These are phyloP conservation scores for Nicotiana benthamiana DNA, from an alignment of 257 asterid genomes.

Conservation along the genomic window DNA sequence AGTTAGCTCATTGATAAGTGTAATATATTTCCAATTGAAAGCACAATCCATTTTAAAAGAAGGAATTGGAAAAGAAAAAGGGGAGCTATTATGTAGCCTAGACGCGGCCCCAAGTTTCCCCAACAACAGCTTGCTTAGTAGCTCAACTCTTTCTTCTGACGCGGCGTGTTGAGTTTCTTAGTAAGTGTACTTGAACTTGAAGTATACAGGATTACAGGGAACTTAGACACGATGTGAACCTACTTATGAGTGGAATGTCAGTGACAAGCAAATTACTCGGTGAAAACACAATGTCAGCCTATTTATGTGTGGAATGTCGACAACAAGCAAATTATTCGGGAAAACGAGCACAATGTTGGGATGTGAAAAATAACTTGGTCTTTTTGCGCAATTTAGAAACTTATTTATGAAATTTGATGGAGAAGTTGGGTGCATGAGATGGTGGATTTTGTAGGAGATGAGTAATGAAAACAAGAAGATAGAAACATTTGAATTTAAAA, in stretches of 20 bases:
- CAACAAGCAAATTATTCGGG: neutral
- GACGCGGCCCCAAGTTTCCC: no score
- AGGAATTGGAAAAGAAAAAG: neutral
- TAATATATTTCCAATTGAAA: constrained; percentile 32
- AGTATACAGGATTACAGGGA: no score
- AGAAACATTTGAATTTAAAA: constrained; percentile 33
- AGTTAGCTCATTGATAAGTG: constrained; percentile 51
- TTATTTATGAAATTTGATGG: neutral
- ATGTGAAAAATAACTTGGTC: no score
- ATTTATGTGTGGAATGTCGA: neutral
- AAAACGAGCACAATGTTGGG: neutral
- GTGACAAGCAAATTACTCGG: neutral
- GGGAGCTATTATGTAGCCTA: neutral
- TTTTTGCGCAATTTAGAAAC: neutral
- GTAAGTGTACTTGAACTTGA: no score
- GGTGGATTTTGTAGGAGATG: neutral
- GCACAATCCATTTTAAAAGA: constrained; percentile 38
- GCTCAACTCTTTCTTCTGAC: neutral
- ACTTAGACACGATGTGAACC: neutral
- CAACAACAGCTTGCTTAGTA: neutral
- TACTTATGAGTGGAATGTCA: neutral
- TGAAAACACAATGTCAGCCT: neutral
- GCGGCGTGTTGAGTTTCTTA: neutral
- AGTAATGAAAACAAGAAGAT: constrained; percentile 13
- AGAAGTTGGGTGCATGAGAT: neutral